Evolutionary conservation across 176 grass and related monocot genomes (phyloP).

Genomic region (bread wheat (Triticum aestivum)): IWGSC_CS_RefSeq_v2.1 NC_057811.1:433638819-433639318

Average conservation of each 20-base stretch:
- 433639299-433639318: background rate
- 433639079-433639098: background rate
- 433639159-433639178: slow-evolving; percentile 1
- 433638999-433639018: background rate
- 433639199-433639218: slow-evolving; percentile 26
- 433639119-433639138: background rate
- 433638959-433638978: background rate
- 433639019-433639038: background rate
- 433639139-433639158: slow-evolving; percentile 26
- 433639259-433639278: background rate
- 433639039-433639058: background rate
- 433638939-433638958: no score
- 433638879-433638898: no score
- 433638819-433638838: no score
- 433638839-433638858: no score
- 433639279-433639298: background rate
- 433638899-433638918: no score
- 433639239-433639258: background rate
- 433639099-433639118: background rate
- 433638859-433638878: no score
- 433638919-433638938: no score
- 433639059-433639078: background rate
- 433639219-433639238: background rate
- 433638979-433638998: background rate
- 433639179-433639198: background rate